Base-by-base conservation (phyloP, 2,329 filamentous ascomycete genomes). In the Fusarium odoratissimum region DNA sequence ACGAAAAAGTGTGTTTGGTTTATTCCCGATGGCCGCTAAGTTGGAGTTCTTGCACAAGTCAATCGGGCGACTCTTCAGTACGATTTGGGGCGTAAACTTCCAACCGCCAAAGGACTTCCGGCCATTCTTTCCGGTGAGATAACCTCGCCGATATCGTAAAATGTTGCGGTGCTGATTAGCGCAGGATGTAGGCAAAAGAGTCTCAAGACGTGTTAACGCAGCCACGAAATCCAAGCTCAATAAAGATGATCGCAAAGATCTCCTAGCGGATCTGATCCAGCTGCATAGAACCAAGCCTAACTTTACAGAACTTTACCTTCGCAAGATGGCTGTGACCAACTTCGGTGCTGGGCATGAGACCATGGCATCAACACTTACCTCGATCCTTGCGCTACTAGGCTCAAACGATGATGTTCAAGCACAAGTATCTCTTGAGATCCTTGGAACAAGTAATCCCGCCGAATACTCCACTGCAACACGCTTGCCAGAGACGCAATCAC, bases 311-410 rank as follows among this genome's bases (percentile, higher is more conserved):
- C 77, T 73, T 0, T 88, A 88, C 58, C 81, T 89, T 14, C 83
- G 84, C 6, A 85, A 86, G 33, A 85, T 88, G 81, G 86, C 85
- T 5, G 80, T 87, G 5, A 88, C 87, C 4, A 89, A 89, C 69
- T 88, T 89, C 71, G 87, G 87, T 16, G 87, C 87, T 3, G 87
- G 87, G 0, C 87, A 89, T 65, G 87, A 89, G 72, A 89, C 87
- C 1, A 82, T 88, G 80, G 86, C 85, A 16, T 86, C 86, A 2
- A 86, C 87, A 0, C 74, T 89, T 11, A 88, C 86, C 1, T 84
- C 87, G 7, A 79, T 83, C 28, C 75, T 89, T 51, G 79, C 84
- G 51, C 83, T 87, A 81, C 80, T 89, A 30, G 85, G 82, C 2
- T 82, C 82, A 0, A 80, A 85, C 35, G 42, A 72, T 0, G 71